Conservation (phyloP, 768 basidiomycete genomes). For the Podaxis pistillaris region DNA sequence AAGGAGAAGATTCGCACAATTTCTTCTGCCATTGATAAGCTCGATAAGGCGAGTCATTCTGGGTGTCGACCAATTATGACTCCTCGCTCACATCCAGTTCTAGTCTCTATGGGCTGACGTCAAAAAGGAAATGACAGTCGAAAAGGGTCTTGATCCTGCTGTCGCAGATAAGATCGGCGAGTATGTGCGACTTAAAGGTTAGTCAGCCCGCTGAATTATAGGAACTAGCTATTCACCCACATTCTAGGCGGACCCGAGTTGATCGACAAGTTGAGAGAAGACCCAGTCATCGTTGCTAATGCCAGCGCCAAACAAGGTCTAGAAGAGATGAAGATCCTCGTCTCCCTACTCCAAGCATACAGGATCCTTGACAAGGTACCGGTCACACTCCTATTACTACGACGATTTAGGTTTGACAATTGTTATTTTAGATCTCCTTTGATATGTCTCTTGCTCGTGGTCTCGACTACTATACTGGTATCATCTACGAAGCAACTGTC, state of each 20-base stretch:
- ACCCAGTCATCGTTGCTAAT: conserved; percentile 66
- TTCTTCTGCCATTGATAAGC: conserved; percentile 96
- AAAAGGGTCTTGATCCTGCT: conserved; percentile 81
- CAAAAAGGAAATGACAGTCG: conserved; percentile 93
- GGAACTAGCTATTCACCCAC: not conserved
- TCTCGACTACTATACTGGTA: conserved; percentile 97
- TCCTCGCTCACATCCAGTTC: not conserved
- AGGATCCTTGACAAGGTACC: conserved; percentile 73
- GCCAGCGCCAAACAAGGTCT: conserved; percentile 77
- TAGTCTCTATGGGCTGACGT: conserved; percentile 90
- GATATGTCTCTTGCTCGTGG: conserved; percentile 97
- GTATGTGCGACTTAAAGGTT: conserved; percentile 95
- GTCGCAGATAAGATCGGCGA: conserved; percentile 94
- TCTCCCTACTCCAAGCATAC: conserved; percentile 80
- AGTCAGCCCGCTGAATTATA: conserved; percentile 3
- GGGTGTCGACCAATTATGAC: not conserved
- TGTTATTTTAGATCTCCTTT: conserved; percentile 73
- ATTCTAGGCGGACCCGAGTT: conserved; percentile 72
- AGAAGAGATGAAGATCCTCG: conserved; percentile 82
- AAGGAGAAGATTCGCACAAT: conserved; percentile 86
- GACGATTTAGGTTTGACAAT: not conserved
- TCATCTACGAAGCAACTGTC: conserved; percentile 96
- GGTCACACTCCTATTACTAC: not conserved
- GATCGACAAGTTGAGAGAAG: conserved; percentile 64
- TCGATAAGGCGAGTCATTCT: conserved; percentile 75